Evolutionary conservation across 192 early-diverging fungal species (phyloP), one percentile per base, ranked within the genome.

Genomic region (Mortierella antarctica): DNA sequence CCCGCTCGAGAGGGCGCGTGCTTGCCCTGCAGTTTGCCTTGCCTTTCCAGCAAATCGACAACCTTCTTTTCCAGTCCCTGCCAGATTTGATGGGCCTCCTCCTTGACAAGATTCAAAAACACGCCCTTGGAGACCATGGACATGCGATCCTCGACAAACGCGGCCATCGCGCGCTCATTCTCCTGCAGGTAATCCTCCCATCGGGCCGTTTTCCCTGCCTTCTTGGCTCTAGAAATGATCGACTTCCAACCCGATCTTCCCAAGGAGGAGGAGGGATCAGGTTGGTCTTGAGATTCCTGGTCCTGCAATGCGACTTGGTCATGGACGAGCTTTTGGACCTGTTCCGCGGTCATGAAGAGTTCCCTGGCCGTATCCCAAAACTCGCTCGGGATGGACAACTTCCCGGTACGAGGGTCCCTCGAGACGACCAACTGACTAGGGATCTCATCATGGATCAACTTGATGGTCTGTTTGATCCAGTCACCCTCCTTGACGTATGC

Each of bases 11-110:
- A 9, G 15, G 65, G 59, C n/a, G 70, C 69, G 2, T 13, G 14
- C 42, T 55, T 67, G 47, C 69, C 77, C 53, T 80, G 57, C 14
- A 80, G 65, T 45, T 64, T 80, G 11, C 77, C 77, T 20, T 72
- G 69, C 42, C 67, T 71, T 45, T 80, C 77, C 58, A 80, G 23
- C 9, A 72, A 20, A 6, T 57, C 65, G 7, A 80, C 39, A 7
- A 80, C 77, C 31, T 80, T 80, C 54, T 46, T 57, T 44, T 80
- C 77, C 46, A 80, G 14, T 12, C 77, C 61, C 49, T 80, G 69
- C 69, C 70, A 72, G 62, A 80, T 80, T 20, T 46, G 7, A 50
- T 60, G 67, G 12, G 77, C 77, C 65, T 80, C 77, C 0, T 65
- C 68, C 13, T 60, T 51, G 13, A 80, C 65, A 45, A 80, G 52